Conservation (phyloP, 257 asterid genomes). For the Thymus mandschuricus region DNA sequence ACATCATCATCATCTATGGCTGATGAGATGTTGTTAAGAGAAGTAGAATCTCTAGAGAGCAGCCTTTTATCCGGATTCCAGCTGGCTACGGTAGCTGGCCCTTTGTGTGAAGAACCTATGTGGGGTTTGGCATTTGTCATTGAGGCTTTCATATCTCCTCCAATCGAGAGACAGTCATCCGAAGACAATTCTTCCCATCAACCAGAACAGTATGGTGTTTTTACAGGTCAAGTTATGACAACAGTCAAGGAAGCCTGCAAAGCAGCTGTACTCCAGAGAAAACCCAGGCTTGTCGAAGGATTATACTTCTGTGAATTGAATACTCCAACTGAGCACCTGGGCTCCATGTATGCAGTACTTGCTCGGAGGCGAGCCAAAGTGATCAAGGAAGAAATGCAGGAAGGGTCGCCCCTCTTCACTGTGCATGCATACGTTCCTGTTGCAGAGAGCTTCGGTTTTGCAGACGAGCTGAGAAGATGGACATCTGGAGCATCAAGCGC, state of each 20-base stretch:
- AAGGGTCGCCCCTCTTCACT: conserved; percentile 81
- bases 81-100: conserved; percentile 89
- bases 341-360: conserved; percentile 86
- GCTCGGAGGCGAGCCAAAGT: conserved; percentile 81
- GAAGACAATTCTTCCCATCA: conserved; percentile 56
- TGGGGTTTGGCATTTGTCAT: conserved; percentile 87
- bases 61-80: conserved; percentile 91
- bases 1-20: conserved; percentile 37
- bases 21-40: conserved; percentile 51
- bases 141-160: conserved; percentile 64
- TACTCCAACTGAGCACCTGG: conserved; percentile 83
- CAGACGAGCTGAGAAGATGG: conserved; percentile 89
- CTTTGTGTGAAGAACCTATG: conserved; percentile 94
- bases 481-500: conserved; percentile 91
- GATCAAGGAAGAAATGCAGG: conserved; percentile 96
- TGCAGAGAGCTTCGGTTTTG: conserved; percentile 90
- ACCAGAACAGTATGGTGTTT: conserved; percentile 69
- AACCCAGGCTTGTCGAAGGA: conserved; percentile 82
- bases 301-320: conserved; percentile 85
- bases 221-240: conserved; percentile 87
- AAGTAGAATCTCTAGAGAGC: conserved; percentile 81
- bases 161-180: conserved; percentile 41
- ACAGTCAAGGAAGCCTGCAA: conserved; percentile 90
- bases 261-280: conserved; percentile 76
- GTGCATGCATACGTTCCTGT: conserved; percentile 93